Conservation (phyloP, 164 flowering plant genomes). For the Platanus orientalis region DNA sequence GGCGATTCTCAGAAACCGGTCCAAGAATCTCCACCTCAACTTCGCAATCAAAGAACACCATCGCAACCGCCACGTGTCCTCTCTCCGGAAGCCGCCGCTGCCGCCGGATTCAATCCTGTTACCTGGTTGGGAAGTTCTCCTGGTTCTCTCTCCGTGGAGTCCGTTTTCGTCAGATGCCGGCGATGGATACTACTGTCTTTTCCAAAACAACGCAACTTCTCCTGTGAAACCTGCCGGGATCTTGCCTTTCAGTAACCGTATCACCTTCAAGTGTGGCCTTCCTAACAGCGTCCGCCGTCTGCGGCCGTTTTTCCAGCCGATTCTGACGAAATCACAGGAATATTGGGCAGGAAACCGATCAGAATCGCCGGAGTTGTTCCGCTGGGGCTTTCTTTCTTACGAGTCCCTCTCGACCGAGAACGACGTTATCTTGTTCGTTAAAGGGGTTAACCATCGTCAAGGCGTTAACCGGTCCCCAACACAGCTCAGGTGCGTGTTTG, state of each 20-base stretch:
- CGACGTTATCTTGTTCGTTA: conserved; percentile 76
- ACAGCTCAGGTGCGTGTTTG: conserved; percentile 60
- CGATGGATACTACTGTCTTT: conserved; percentile 37
- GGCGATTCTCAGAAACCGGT: background rate
- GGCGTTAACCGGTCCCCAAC: conserved; percentile 40
- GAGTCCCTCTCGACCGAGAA: conserved; percentile 58
- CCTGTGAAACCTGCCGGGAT: conserved; percentile 46
- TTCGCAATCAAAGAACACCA: conserved; percentile 6
- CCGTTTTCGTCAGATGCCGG: background rate
- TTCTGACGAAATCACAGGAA: conserved; percentile 18
- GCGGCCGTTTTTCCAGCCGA: conserved; percentile 40
- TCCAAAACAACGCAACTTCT: conserved; percentile 44
- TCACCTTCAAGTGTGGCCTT: conserved; percentile 46
- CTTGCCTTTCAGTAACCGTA: conserved; percentile 28
- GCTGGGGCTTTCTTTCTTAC: conserved; percentile 60
- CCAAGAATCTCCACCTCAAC: background rate
- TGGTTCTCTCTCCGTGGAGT: conserved; percentile 26
- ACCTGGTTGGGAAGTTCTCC: conserved; percentile 73
- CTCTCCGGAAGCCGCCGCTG: background rate
- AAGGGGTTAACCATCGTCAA: conserved; percentile 65
- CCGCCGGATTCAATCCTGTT: conserved; percentile 44
- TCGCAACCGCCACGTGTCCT: conserved; percentile 13
- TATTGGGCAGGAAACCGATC: background rate
- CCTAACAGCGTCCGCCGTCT: conserved; percentile 46
- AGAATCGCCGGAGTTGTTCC: conserved; percentile 26